Percentiles rank a stretch among this genome's conserved stretches.
phyloP scores from a whole-genome alignment of 2,329 filamentous ascomycete species.

The Malbranchea cinnamomea region DNA sequence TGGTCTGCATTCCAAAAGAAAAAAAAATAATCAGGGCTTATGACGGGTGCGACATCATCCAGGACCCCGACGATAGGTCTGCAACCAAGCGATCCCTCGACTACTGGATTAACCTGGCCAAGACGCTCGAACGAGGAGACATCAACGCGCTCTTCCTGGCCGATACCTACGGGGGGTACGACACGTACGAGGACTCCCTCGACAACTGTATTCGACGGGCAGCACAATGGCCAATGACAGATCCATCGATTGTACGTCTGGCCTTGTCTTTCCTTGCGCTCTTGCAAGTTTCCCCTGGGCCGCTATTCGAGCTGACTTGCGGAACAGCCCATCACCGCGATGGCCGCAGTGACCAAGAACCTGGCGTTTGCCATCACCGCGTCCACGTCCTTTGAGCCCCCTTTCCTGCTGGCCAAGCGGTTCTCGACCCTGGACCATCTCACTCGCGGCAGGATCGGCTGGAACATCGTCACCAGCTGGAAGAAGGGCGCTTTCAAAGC shows the following conservation, averaged over 20 bases:
- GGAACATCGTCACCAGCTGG: conserved; percentile 53
- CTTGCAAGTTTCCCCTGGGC: neutral
- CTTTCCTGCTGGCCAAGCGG: conserved; percentile 46
- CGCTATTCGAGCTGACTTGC: conserved; percentile 32
- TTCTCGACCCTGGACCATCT: conserved; percentile 50
- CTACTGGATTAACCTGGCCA: conserved; percentile 51
- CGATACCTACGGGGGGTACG: conserved; percentile 50
- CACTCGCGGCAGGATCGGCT: conserved; percentile 45
- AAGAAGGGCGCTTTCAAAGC: conserved; percentile 49
- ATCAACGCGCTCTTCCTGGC: conserved; percentile 53
- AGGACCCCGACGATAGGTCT: conserved; percentile 48
- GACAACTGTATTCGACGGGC: conserved; percentile 47
- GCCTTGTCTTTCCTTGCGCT: neutral
- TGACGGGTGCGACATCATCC: no score
- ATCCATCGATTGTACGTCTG: conserved; percentile 43
- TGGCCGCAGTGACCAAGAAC: conserved; percentile 52
- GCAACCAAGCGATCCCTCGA: conserved; percentile 44
- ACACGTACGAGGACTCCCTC: conserved; percentile 45
- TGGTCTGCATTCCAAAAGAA: conserved; percentile 6
- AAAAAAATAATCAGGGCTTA: conserved; percentile 3
- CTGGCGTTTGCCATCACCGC: conserved; percentile 48
- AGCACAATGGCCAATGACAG: conserved; percentile 50
- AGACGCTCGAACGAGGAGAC: conserved; percentile 44
- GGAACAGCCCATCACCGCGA: conserved; percentile 44
- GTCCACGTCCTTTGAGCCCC: conserved; percentile 47